These are phyloP conservation scores for Yamadazyma dushanensis DNA, from an alignment of 1,139 yeast species.

Conservation along the genomic window DNA sequence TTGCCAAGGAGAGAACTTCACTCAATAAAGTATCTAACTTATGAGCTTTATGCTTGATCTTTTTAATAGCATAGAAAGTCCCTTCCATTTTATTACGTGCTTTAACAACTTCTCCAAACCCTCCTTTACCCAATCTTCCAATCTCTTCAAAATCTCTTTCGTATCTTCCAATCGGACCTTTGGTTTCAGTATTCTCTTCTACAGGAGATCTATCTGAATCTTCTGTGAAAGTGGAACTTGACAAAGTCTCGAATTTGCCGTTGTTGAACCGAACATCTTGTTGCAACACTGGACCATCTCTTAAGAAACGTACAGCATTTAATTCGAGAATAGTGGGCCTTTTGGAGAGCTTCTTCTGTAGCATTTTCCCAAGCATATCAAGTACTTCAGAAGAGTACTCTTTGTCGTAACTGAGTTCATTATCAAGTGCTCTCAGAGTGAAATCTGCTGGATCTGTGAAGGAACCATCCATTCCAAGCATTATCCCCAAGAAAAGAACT, in stretches of 20 bases:
- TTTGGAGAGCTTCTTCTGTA: slow-evolving; percentile 65
- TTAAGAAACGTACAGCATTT: slow-evolving; percentile 75
- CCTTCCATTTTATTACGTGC: slow-evolving; percentile 94
- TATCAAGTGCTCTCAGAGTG: slow-evolving; percentile 41
- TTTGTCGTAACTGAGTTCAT: slow-evolving; percentile 35
- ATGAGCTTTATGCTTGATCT: slow-evolving; percentile 79
- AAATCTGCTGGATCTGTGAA: slow-evolving; percentile 66
- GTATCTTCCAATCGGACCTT: slow-evolving; percentile 32
- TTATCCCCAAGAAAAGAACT: slow-evolving; percentile 68
- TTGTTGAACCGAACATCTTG: slow-evolving; percentile 13
- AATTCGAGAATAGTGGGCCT: slow-evolving; percentile 83
- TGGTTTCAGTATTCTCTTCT: slow-evolving; percentile 3
- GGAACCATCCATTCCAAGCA: slow-evolving; percentile 54
- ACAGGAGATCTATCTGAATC: too few species aligned
- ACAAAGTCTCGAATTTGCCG: slow-evolving; percentile 10
- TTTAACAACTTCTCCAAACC: slow-evolving; percentile 95
- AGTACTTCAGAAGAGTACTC: slow-evolving; percentile 44
- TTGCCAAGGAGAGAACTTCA: slow-evolving; percentile 88
- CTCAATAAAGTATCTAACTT: slow-evolving; percentile 78
- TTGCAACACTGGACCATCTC: slow-evolving; percentile 56
- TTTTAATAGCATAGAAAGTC: slow-evolving; percentile 90
- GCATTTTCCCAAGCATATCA: slow-evolving; percentile 67
- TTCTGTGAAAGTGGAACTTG: neutral
- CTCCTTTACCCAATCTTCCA: slow-evolving; percentile 91
- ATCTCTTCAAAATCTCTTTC: slow-evolving; percentile 87